These are phyloP conservation scores for Aspergillus puulaauensis DNA, from an alignment of 2,329 filamentous ascomycete genomes.

Conservation along the genomic window DNA sequence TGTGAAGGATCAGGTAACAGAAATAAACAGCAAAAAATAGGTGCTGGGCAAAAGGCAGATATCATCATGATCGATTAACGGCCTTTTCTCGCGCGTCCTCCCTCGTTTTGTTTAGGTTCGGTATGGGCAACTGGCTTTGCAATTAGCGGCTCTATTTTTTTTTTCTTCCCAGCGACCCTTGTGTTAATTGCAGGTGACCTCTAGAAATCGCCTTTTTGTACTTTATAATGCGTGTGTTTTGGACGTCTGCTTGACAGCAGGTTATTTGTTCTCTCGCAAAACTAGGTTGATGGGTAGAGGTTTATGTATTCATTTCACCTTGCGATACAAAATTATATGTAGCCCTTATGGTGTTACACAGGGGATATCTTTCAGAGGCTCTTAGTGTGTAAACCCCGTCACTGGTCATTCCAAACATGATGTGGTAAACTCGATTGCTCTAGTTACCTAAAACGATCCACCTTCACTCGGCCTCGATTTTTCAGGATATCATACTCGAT, in stretches of 20 bases:
- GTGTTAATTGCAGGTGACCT: neutral
- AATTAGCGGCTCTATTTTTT: conserved; percentile 4
- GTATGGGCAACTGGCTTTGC: neutral
- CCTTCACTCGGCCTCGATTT: conserved; percentile 60
- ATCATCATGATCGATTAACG: conserved; percentile 39
- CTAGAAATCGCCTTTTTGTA: neutral
- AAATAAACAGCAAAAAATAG: neutral
- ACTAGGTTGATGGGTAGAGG: neutral
- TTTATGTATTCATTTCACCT: neutral
- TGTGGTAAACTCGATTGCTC: neutral
- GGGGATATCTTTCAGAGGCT: too few relatives aligned
- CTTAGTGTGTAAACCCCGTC: too few relatives aligned
- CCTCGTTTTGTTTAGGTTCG: neutral
- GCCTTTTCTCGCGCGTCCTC: neutral
- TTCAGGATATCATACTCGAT: conserved; percentile 77
- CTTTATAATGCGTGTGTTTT: neutral
- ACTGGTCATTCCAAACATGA: neutral
- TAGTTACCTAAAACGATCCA: conserved; percentile 55
- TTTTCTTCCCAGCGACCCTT: neutral
- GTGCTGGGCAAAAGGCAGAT: conserved; percentile 22
- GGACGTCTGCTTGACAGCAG: neutral
- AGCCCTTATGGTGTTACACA: neutral
- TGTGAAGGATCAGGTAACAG: neutral
- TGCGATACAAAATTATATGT: neutral
- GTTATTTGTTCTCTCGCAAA: neutral